These are phyloP conservation scores for Lepiota venenata DNA, from an alignment of 768 basidiomycete species.

Conservation along the genomic window DNA sequence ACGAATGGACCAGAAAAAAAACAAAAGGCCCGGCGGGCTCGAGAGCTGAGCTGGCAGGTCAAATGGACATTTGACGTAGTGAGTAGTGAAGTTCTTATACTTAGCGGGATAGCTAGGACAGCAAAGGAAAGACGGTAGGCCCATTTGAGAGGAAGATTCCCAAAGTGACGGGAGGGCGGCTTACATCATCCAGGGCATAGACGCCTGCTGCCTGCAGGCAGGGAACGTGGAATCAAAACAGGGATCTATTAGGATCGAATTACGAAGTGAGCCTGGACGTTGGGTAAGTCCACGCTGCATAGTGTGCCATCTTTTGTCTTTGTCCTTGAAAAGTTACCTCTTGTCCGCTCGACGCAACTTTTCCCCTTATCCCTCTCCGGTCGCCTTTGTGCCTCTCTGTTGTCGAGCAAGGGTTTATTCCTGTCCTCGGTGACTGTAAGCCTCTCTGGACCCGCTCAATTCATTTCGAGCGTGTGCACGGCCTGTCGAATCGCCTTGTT, in stretches of 20 bases:
- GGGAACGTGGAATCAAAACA: slow-evolving; percentile 71
- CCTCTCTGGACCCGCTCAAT: slow-evolving; percentile 42
- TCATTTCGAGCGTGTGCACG: slow-evolving; percentile 46
- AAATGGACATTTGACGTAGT: neutral
- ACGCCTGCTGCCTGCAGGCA: slow-evolving; percentile 65
- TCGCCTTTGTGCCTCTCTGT: slow-evolving; percentile 30
- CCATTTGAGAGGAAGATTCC: slow-evolving; percentile 19
- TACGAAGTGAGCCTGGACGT: slow-evolving; percentile 42
- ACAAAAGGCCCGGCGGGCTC: neutral
- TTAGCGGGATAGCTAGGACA: slow-evolving; percentile 7
- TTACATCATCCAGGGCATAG: slow-evolving; percentile 10
- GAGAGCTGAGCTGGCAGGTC: neutral
- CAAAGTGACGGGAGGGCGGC: slow-evolving; percentile 17
- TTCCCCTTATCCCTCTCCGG: slow-evolving; percentile 31
- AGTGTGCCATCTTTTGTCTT: slow-evolving; percentile 38
- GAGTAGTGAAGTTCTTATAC: slow-evolving; percentile 1
- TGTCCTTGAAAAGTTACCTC: slow-evolving; percentile 51
- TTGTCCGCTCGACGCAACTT: slow-evolving; percentile 42
- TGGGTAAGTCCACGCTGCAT: slow-evolving; percentile 43
- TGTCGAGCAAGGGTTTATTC: slow-evolving; percentile 30
- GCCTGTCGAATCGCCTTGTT: slow-evolving; percentile 21
- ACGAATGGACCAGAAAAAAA: slow-evolving; percentile 3
- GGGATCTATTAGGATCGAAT: slow-evolving; percentile 35
- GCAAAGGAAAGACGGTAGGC: slow-evolving; percentile 17
- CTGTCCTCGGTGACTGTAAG: slow-evolving; percentile 28